Evolutionary conservation across 164 flowering plant genomes (phyloP), one percentile per base, ranked within the genome.

Genomic region (Piper longum): DNA sequence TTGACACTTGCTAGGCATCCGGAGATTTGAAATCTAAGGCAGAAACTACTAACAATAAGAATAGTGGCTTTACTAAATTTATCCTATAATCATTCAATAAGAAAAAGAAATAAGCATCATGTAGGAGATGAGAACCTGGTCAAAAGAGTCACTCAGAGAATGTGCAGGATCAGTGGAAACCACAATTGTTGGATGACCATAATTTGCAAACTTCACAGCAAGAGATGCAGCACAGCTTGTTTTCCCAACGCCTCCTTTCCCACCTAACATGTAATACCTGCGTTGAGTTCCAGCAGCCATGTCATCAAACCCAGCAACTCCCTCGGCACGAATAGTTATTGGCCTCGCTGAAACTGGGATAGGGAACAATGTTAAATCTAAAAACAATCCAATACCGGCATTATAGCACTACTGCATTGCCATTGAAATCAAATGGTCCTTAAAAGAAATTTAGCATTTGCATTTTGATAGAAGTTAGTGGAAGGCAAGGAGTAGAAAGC

Each of bases 101-200:
- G 4, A n/a, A 36, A 26, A 36, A 16, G 12, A 57, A 57, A n/a
- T 6, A 57, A 26, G 7, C 26, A 57, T 17, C 7, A 17, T 13
- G 63, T 36, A 39, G 40, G 18, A 9, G 7, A 48, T 48, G 52
- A 17, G 11, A 60, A 87, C 95, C 89, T 89, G 97, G 42, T 86
- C 90, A 81, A 93, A 93, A 51, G 98, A 93, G 74, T 93, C 99
- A 71, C 99, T 93, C 74, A 93, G 76, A 3, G 99, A 93, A 72
- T 93, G 99, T 16, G 96, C 98, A 55, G 98, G 98, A 71, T 89
- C 98, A 42, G 98, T 91, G n/a, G 98, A 91, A 56, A 91, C 96
- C 11, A 91, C 89, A 40, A 91, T 74, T 56, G 96, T 91, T 26
- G 96, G 93, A 66, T 89, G 96, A 41, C 96, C 98, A 66, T 71